Evolutionary conservation across 495 filamentous ascomycete species (phyloP).

Genomic region (Aspergillus panamensis): DNA sequence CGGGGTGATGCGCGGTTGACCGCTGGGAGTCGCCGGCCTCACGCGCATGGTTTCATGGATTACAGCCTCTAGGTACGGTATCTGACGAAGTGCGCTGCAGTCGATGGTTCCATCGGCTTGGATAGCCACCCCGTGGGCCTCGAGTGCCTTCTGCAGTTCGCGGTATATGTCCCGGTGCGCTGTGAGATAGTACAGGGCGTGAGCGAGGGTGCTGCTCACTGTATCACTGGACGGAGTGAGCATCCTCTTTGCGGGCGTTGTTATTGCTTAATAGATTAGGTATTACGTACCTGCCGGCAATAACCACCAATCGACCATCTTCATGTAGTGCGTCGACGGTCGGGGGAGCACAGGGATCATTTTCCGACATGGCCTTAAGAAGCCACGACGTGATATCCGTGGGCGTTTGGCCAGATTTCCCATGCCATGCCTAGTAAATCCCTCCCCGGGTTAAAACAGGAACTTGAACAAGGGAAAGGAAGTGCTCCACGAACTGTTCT

Average conservation of each 20-base stretch:
- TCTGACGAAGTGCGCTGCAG: slow-evolving; percentile 9
- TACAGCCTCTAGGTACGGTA: slow-evolving; percentile 42
- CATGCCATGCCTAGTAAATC: background rate
- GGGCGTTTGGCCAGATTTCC: background rate
- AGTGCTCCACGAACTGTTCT: too few relatives aligned
- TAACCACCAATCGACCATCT: slow-evolving; percentile 21
- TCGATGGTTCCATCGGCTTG: background rate
- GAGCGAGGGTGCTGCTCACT: slow-evolving; percentile 27
- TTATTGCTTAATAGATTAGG: too few relatives aligned
- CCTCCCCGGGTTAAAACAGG: background rate
- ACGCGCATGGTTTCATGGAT: slow-evolving; percentile 55
- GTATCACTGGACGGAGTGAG: slow-evolving; percentile 39
- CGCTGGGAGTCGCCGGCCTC: slow-evolving; percentile 43
- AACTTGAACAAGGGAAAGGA: too few relatives aligned
- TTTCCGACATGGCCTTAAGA: slow-evolving; percentile 21
- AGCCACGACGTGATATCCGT: slow-evolving; percentile 30
- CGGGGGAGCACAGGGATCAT: slow-evolving; percentile 11
- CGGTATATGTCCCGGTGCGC: slow-evolving; percentile 20
- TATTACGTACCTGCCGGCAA: slow-evolving; percentile 31
- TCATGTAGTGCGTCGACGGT: slow-evolving; percentile 17
- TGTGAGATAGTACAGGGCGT: slow-evolving; percentile 38
- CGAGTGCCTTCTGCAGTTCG: slow-evolving; percentile 25
- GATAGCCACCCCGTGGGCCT: too few relatives aligned
- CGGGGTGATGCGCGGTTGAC: slow-evolving; percentile 31
- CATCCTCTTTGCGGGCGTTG: too few relatives aligned